Evolutionary conservation across 306 rosid genomes (phyloP).

Genomic region (Inga leiocalycina): DNA sequence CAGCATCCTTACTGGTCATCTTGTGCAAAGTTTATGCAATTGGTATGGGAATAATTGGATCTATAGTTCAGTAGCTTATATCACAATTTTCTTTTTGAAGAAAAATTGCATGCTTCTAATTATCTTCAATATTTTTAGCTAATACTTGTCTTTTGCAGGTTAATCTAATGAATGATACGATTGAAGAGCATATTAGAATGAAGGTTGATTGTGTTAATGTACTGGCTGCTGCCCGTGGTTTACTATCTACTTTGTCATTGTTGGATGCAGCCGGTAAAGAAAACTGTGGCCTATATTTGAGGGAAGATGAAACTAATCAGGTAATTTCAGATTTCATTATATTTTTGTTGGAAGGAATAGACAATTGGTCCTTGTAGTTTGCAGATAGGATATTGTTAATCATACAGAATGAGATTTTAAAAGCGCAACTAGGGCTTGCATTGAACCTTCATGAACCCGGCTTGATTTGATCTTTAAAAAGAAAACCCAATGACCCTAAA

Average conservation of each 20-base stretch:
- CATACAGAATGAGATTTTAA: not conserved
- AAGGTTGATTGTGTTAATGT: constrained; percentile 61
- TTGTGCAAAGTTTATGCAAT: constrained; percentile 53
- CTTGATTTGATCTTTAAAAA: not conserved
- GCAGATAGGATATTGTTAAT: constrained; percentile 1
- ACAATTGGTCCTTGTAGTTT: constrained; percentile 1
- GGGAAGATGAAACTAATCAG: constrained; percentile 56
- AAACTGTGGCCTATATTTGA: constrained; percentile 42
- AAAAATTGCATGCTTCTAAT: constrained; percentile 3
- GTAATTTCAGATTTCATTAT: constrained; percentile 37
- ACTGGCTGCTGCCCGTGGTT: constrained; percentile 51
- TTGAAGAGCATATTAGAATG: constrained; percentile 55
- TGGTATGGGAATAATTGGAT: constrained; percentile 58
- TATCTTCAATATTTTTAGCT: constrained; percentile 7
- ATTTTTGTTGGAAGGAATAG: constrained; percentile 8
- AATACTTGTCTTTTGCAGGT: constrained; percentile 57
- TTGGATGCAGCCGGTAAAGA: constrained; percentile 43
- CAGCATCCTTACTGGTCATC: constrained; percentile 75
- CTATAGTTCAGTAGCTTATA: constrained; percentile 3
- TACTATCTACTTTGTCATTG: constrained; percentile 62
- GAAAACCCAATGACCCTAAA: not conserved
- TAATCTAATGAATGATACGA: constrained; percentile 51
- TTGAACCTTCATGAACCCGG: not conserved
- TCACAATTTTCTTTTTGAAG: not conserved
- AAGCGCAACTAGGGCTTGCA: not conserved